Base-by-base conservation (phyloP, 208 protist species). In the Angomonas deanei region DNA sequence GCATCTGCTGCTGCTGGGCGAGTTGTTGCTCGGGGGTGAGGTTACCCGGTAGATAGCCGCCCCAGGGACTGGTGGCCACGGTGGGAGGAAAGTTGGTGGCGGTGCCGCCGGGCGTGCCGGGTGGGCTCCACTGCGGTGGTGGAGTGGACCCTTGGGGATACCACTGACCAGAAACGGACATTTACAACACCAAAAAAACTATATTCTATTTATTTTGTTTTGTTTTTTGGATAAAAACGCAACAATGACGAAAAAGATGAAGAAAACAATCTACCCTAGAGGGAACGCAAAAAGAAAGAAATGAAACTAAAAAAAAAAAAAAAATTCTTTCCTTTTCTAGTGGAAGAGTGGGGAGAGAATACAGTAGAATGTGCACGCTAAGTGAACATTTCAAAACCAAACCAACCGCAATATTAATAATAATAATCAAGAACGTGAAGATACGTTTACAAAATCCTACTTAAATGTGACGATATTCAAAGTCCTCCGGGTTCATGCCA, bases 401-500 rank as follows among this genome's bases (percentile, higher is more conserved):
- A 60, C 38, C 24, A 42, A 62, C 0, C 2, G 6, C 21, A 59
- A 50, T 26, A 49, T 19, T 33, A 67, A 39, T 26, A 46, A 32
- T 42, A 67, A 67, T 10, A 26, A 69, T 21, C 13, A 68, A 60
- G 27, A 64, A 62, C 15, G 46, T 27, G 17, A 69, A 49, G 50
- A 60, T 17, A 53, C 6, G 33, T 28, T 32, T 28, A 76, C 8
- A 19, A 31, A 21, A 26, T 19, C 1, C 2, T 52, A 24, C 0
- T 82, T 56, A 93, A 36, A 91, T 90, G 64, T 93, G 87, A 10
- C 87, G 78, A 62, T 89, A 91, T 28, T 93, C 87, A 64, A 74
- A 93, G 57, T 93, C 83, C 52, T 93, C 83, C 2, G 83, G 82
- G 55, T 84, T 91, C 70, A 91, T 33, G 3, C 74, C 76, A 0